These are phyloP conservation scores for Saccharum spontaneum DNA, from an alignment of 176 grass and related monocot genomes.

Conservation along the genomic window DNA sequence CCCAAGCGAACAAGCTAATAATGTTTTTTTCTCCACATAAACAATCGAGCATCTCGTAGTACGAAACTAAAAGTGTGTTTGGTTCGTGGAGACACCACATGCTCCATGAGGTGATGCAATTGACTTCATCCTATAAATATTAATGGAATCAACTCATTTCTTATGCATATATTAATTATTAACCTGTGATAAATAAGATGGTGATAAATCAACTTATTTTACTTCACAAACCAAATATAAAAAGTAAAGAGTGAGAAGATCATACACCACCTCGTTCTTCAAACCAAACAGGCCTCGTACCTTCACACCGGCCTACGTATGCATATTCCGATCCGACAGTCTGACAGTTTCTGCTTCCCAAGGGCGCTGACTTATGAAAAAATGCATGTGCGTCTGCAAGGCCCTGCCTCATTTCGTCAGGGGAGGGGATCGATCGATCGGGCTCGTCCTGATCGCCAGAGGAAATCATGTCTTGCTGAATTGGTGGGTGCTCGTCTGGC, in stretches of 20 bases:
- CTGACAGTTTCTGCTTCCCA: conserved; percentile 26
- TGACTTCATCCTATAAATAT: no score
- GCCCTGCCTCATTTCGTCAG: neutral
- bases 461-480: neutral
- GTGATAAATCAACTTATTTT: no score
- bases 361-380: conserved; percentile 43
- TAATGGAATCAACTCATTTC: no score
- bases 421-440: neutral
- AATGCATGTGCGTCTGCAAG: conserved; percentile 30
- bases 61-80: neutral
- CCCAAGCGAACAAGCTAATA: no score
- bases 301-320: neutral
- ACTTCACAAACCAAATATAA: no score
- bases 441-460: neutral
- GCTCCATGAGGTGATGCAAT: no score
- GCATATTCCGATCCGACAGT: conserved; percentile 17
- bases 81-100: no score
- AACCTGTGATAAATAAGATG: no score
- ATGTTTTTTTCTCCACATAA: neutral
- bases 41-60: neutral
- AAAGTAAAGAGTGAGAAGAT: no score
- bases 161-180: no score
- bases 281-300: no score
- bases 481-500: conserved; percentile 23
- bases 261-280: no score